A percentile compares a stretch with the other conserved stretches of the same genome.
Conservation (phyloP, 371 early-diverging fungal genomes). For the Mucor saturninus region DNA sequence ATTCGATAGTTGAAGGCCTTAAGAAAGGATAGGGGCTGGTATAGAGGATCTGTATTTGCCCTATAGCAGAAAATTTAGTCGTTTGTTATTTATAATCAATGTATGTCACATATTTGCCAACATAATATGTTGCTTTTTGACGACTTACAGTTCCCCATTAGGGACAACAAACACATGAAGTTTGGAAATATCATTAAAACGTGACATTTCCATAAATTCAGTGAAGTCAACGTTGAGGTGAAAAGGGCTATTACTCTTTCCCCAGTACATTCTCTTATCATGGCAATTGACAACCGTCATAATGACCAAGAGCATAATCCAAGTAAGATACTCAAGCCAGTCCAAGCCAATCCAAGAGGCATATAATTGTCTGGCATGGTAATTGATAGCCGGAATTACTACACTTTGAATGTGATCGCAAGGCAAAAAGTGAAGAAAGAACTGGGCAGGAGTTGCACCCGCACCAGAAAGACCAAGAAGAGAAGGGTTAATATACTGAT, state of each 20-base stretch:
- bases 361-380: not conserved
- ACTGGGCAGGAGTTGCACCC: not conserved
- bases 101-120: too few relatives aligned
- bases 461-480: not conserved
- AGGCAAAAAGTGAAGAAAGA: not conserved
- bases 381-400: not conserved
- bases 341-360: not conserved
- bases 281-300: not conserved
- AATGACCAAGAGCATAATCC: not conserved
- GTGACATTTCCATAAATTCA: not conserved
- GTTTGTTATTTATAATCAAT: too few relatives aligned
- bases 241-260: not conserved
- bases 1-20: not conserved
- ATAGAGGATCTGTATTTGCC: not conserved
- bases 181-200: not conserved
- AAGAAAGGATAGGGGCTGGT: not conserved
- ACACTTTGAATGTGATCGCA: not conserved
- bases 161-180: not conserved
- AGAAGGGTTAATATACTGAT: not conserved
- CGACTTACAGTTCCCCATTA: too few relatives aligned
- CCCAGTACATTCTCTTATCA: not conserved
- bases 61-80: not conserved
- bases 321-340: not conserved
- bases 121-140: too few relatives aligned
- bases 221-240: not conserved